Conservation (phyloP, 2,329 filamentous ascomycete species). For the Penicillium sclerotigenum region DNA sequence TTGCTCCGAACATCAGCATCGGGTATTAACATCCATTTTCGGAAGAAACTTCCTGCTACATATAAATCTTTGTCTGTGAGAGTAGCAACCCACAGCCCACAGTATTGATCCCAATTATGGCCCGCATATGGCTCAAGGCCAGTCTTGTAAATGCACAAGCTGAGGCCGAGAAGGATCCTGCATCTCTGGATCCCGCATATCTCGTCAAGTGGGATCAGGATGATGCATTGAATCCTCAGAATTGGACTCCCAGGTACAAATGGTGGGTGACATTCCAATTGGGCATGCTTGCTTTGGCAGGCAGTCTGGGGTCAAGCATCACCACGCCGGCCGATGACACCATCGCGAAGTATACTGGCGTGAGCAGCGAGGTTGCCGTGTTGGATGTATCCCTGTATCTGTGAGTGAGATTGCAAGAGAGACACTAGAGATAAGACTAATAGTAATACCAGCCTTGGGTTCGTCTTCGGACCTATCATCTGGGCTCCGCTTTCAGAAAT, state of each 20-base stretch:
- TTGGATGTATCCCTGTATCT: conserved; percentile 47
- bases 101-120: neutral
- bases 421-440: neutral
- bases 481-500: conserved; percentile 48
- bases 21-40: neutral
- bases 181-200: conserved; percentile 8
- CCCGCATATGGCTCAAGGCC: neutral
- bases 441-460: conserved; percentile 7
- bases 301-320: conserved; percentile 51
- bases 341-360: conserved; percentile 44
- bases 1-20: neutral
- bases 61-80: neutral
- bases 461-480: conserved; percentile 35
- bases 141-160: neutral
- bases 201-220: conserved; percentile 13
- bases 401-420: neutral
- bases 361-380: conserved; percentile 46
- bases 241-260: conserved; percentile 46
- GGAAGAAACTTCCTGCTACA: neutral
- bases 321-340: conserved; percentile 47
- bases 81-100: neutral
- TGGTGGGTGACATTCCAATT: conserved; percentile 50
- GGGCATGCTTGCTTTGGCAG: conserved; percentile 50
- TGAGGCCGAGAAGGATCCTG: neutral
- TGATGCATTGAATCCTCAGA: conserved; percentile 44